Evolutionary conservation across 768 basidiomycete species (phyloP), one percentile per base, ranked within the genome.

Genomic region (Cubamyces sp.): DNA sequence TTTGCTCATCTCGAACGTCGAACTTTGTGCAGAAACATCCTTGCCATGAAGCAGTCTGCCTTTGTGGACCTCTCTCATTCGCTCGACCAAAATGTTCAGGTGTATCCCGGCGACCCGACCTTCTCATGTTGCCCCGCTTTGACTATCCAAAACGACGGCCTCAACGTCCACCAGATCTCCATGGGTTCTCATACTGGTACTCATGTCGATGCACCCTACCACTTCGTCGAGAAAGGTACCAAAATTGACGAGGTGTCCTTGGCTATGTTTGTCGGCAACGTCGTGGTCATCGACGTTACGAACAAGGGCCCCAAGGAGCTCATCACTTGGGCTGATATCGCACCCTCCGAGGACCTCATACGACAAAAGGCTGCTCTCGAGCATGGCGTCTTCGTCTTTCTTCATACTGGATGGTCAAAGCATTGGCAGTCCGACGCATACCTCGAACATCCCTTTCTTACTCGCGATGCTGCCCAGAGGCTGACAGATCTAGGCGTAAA

Each of bases 141-240:
- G 28, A 79, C 80, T 1, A 73, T 85, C 57, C 54, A 68, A 2
- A 69, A 75, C 57, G 77, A 88, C 58, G 85, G 84, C 26, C 81
- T 77, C 68, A 79, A 75, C 48, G 80, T 87, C 7, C 80, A 79
- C 57, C 66, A 73, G 0, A 70, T 92, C 48, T 75, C 80, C 26
- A 67, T 91, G 34, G 82, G 87, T 8, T 84, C 90, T 0, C 91
- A 92, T 66, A 84, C 85, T 0, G 91, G 90, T 46, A 92, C 91
- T 0, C 91, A 92, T 74, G 78, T 92, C 72, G 91, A 92, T 66
- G 88, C 90, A 1, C 91, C 91, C 0, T 83, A 80, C 47, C 91
- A 92, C 67, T 91, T 90, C 74, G 68, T 87, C 70, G 75, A 76
- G 1, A 74, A 79, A 21, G 88, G 86, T 1, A 74, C 74, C 50